Base-by-base conservation (phyloP, 306 rosid genomes). In the Vicia villosa region DNA sequence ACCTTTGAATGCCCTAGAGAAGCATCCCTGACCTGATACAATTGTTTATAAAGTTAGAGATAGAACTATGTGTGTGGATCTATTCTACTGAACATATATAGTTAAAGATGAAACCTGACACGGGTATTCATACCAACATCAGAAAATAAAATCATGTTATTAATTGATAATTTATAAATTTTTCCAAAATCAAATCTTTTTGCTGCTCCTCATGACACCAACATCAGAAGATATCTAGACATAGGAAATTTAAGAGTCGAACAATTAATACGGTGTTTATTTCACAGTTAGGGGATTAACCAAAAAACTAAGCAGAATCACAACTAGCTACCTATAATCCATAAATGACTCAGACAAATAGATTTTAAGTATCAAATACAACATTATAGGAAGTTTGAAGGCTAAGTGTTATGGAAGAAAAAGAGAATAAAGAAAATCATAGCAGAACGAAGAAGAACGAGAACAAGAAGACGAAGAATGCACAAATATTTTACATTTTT, bases 41-140 rank as follows among this genome's bases (percentile, higher is more conserved):
- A 65, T 37, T 64, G 32, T 34, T 70, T 71, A 74, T 19, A 40
- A 51, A 74, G 79, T 74, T 78, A 74, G 49, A 63, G 75, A 60
- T n/a, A 60, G 73, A 70, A 70, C 9, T 24, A 30, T 74, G 72
- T 36, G 72, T 36, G 71, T 17, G 47, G 22, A 59, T 71, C 72
- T 59, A 65, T 59, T 54, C 32, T 64, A 69, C 52, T 59, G 65
- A 63, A 51, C 74, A 55, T 17, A n/a, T n/a, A 63, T 5, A 61
- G 47, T 65, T 64, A 64, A 37, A 74, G 59, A 66, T 5, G 51
- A 49, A 22, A 20, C 45, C 68, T 26, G 37, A 10, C 20, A 38
- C 42, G 9, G 43, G 22, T 52, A 41, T 59, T 63, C 34, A 7
- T 3, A 63, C 14, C n/a, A n/a, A 1, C 3, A 74, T 50, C 38